Base-by-base conservation (phyloP, 768 basidiomycete species). In the Tubosaeta sp. region DNA sequence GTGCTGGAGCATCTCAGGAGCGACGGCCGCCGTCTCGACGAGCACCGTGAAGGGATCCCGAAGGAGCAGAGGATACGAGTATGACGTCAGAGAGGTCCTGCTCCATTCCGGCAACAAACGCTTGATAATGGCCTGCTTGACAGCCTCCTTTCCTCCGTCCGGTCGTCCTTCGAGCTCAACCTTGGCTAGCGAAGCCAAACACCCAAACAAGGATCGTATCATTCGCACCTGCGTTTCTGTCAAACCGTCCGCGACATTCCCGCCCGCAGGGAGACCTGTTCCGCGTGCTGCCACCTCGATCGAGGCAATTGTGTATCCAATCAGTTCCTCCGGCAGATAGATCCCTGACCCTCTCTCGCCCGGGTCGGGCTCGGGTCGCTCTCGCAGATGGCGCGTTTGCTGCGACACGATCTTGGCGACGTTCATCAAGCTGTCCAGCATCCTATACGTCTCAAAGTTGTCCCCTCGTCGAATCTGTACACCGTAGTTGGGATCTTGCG, bases 91-190 rank as follows among this genome's bases (percentile, higher is more conserved):
- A 1, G 91, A 87, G 25, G 89, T 85, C 35, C 88, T 79, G 59
- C 88, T 93, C 91, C 92, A 95, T 69, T 95, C 93, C 1, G 94
- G 92, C 32, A 95, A 65, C 25, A 97, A 72, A 16, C 94, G 81
- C 60, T 95, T 95, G 71, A 95, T 85, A 60, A 97, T 86, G 0
- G 88, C 88, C 55, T 90, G 91, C 37, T 85, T 80, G 48, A 92
- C 79, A 4, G 84, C 84, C 52, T 89, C 86, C 37, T 82, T 77
- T 4, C 88, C 88, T 58, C 88, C 87, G 59, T 91, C 88, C 0
- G 79, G 75, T 39, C 86, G 72, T 32, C 76, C 79, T 61, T 81
- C 84, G 70, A 92, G 86, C 54, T 88, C 83, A 43, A 89, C 64
- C 26, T 73, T 78, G 0, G 82, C 82, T 22, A 93, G 72, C 54